Base-by-base conservation (phyloP, 1,284 basidiomycete genomes). In the Ustilago bromivora region DNA sequence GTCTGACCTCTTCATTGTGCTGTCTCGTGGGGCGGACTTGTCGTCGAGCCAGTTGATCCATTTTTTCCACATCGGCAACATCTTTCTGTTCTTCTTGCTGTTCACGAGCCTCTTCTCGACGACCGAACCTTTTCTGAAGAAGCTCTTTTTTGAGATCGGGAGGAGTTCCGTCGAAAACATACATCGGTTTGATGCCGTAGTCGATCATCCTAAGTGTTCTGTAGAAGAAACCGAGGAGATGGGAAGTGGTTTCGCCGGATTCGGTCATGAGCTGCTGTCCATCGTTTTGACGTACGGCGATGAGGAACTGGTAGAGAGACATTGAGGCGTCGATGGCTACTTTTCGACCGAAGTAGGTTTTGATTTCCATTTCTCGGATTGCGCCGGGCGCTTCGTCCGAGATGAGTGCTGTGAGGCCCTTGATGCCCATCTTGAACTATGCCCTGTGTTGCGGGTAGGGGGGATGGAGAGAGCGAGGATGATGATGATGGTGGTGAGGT, bases 151-250 rank as follows among this genome's bases (percentile, higher is more conserved):
- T 99, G 87, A 99, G 88, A 73, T 98, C 95, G 56, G 96, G 96
- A 1, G 96, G 97, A 86, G 96, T 97, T 10, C 97, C 97, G 87
- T 99, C 97, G 82, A 99, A 99, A 28, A 99, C 94, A 87, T 98
- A 99, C 56, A 93, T 93, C 1, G 96, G 96, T 86, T 99, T 99
- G 85, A 99, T 95, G 5, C 97, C 97, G 80, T 97, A 95, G 87
- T 99, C 97, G n/a, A 97, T 94, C 88, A 99, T 99, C 28, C 97
- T 91, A 32, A 84, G 65, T 7, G 79, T 82, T 19, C 96, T 91
- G 85, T 98, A 98, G 88, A 99, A 99, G 88, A 98, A 94, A 0
- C 96, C 96, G 93, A 99, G 98, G 17, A 99, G 89, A 87, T 99
- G 96, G 88, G 95, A 92, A 67, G 81, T 82, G 1, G 95, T 97